Evolutionary conservation across 768 basidiomycete species (phyloP), one percentile per base, ranked within the genome.

Genomic region (Pholiota conissans): DNA sequence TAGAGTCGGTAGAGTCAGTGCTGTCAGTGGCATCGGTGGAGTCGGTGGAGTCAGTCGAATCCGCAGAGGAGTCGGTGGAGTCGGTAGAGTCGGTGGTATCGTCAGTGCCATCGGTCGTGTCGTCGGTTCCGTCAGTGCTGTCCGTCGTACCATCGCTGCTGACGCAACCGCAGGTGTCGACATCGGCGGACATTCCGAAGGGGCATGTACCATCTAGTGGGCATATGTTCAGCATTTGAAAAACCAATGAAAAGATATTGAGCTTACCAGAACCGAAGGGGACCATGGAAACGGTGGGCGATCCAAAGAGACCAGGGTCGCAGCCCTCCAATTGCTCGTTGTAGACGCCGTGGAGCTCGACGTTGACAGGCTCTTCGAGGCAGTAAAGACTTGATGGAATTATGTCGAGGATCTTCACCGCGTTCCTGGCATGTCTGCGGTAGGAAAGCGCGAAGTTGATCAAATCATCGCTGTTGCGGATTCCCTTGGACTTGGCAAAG

Each of bases 381-480:
- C 81, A 83, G 67, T 75, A 81, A 14, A 77, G 72, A n/a, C 75
- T 79, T 11, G 78, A 77, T 2, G 79, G 80, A 37, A 74, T 63
- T 30, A 78, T 66, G 16, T 77, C 79, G 29, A 73, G 68, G 39
- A 81, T 70, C 46, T 75, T 65, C n/a, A 79, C 67, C 0, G 78
- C 73, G 55, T 78, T 75, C 37, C 80, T 73, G 3, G 79, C 67
- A 58, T 80, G 74, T 49, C 69, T 57, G n/a, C 76, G 71, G 63
- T 79, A 82, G 20, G 67, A 64, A 32, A 80, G 59, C 7, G 80
- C 80, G 34, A 75, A 72, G 20, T 72, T 68, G 57, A 81, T 77
- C 59, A 81, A 67, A 5, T 69, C 74, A 5, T 71, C 68, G 49
- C 56, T 59, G 70, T 81, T 80, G 9, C 51, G 65, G 52, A 79